A percentile compares a stretch with the other conserved stretches of the same genome.
Conservation (phyloP, 2,329 filamentous ascomycete species). For the Talaromyces funiculosus region DNA sequence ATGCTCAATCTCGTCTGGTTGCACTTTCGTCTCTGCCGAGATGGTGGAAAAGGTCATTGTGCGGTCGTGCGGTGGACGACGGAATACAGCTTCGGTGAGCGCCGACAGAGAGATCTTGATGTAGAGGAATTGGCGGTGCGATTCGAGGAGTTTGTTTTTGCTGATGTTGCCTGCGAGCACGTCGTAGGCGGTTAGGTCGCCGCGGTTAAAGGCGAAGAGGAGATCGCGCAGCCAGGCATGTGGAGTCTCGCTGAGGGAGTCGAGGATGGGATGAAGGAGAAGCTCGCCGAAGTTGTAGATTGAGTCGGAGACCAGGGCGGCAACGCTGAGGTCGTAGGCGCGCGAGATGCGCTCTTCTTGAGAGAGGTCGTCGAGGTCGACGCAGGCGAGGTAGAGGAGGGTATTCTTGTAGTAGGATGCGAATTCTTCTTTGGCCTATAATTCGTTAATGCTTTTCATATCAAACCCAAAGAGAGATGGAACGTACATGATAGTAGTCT, state of each 20-base stretch:
- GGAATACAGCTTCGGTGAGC: slow-evolving; percentile 92
- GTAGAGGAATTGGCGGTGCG: slow-evolving; percentile 78
- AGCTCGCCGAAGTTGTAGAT: slow-evolving; percentile 99
- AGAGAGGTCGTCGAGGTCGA: slow-evolving; percentile 71
- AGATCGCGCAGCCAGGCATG: slow-evolving; percentile 88
- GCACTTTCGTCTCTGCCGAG: slow-evolving; percentile 84
- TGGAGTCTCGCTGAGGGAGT: slow-evolving; percentile 68
- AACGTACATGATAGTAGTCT: slow-evolving; percentile 75
- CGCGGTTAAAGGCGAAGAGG: slow-evolving; percentile 96
- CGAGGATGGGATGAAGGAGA: slow-evolving; percentile 92
- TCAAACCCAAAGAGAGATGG: neutral
- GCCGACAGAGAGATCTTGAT: slow-evolving; percentile 98
- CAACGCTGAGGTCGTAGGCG: slow-evolving; percentile 88
- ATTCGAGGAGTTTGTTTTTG: slow-evolving; percentile 70
- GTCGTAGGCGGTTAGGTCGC: slow-evolving; percentile 83
- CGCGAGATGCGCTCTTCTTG: slow-evolving; percentile 70
- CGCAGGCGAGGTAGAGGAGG: slow-evolving; percentile 93
- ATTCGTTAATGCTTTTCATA: neutral
- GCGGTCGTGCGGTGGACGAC: slow-evolving; percentile 88
- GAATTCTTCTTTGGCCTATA: slow-evolving; percentile 75
- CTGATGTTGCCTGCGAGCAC: slow-evolving; percentile 73
- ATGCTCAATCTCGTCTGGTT: slow-evolving; percentile 89
- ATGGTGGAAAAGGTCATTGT: slow-evolving; percentile 90
- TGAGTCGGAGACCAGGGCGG: slow-evolving; percentile 83
- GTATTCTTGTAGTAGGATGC: slow-evolving; percentile 96